Percentiles rank a stretch among this genome's conserved stretches.
Conservation (phyloP, 1,284 basidiomycete species). For the Puccinia novopanici region DNA sequence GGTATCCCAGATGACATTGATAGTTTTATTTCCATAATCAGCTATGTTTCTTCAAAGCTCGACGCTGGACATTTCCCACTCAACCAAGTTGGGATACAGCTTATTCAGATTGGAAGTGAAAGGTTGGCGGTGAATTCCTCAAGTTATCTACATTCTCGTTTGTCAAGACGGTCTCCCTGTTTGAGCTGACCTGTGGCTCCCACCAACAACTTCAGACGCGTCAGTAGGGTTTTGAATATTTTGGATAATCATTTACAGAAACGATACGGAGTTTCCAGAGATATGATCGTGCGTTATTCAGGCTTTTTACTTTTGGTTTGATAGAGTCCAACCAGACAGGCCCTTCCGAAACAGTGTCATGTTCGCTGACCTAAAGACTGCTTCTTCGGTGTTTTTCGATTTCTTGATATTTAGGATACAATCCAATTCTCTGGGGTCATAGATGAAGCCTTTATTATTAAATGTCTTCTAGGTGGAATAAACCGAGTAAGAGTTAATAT, state of each 20-base stretch:
- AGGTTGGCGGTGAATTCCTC: not conserved
- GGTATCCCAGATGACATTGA: constrained; percentile 66
- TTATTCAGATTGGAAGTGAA: constrained; percentile 63
- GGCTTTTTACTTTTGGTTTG: no score
- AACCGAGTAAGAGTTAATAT: constrained; percentile 40
- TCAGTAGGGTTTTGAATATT: constrained; percentile 12
- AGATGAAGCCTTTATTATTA: constrained; percentile 8
- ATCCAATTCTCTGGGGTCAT: constrained; percentile 6
- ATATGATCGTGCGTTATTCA: constrained; percentile 22
- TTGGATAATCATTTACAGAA: constrained; percentile 31
- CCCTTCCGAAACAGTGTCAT: no score
- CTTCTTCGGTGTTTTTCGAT: not conserved
- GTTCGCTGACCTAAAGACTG: not conserved
- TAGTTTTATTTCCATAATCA: constrained; percentile 64
- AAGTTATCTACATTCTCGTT: not conserved
- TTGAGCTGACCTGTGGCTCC: not conserved
- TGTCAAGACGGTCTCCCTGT: not conserved
- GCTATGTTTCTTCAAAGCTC: constrained; percentile 63
- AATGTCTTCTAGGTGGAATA: constrained; percentile 37
- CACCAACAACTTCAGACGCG: not conserved
- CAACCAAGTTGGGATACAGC: constrained; percentile 65
- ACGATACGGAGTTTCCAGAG: constrained; percentile 17
- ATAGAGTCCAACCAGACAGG: not conserved
- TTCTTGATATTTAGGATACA: not conserved
- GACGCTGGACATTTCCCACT: constrained; percentile 65